Evolutionary conservation across 2,329 filamentous ascomycete genomes (phyloP).

Genomic region (Penicillium verrucosum): DNA sequence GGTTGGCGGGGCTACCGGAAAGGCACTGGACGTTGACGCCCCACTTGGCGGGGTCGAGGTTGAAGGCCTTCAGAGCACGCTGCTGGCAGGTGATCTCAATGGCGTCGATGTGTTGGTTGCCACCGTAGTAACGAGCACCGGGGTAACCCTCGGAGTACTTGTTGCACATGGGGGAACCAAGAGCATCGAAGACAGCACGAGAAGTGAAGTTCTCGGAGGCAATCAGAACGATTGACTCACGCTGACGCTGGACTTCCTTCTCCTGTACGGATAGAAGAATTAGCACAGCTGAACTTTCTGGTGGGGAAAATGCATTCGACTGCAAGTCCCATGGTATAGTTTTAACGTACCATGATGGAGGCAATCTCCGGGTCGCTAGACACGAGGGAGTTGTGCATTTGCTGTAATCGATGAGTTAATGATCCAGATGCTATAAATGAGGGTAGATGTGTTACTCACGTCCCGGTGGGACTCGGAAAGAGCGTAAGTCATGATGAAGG

Average conservation of each 20-base stretch:
- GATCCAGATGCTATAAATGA: conserved; percentile 12
- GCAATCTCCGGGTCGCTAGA: conserved; percentile 93
- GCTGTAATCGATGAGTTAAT: conserved; percentile 53
- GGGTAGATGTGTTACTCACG: conserved; percentile 44
- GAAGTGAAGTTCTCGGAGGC: conserved; percentile 99
- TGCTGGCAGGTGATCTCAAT: conserved; percentile 94
- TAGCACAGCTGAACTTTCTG: conserved; percentile 19
- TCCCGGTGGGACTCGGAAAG: conserved; percentile 65
- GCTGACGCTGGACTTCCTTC: conserved; percentile 92
- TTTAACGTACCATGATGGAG: conserved; percentile 80
- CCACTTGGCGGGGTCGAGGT: conserved; percentile 83
- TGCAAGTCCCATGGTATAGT: background rate
- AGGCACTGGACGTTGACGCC: conserved; percentile 98
- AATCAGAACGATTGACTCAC: conserved; percentile 97
- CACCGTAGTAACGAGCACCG: conserved; percentile 96
- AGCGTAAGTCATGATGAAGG: conserved; percentile 54
- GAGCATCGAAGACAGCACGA: conserved; percentile 93
- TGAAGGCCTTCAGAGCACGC: conserved; percentile 88
- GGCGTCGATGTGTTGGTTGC: conserved; percentile 97
- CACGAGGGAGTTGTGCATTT: conserved; percentile 92
- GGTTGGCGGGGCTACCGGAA: conserved; percentile 89
- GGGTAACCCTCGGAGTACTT: conserved; percentile 99
- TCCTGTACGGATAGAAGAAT: conserved; percentile 55
- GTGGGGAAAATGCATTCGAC: background rate
- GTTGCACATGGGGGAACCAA: conserved; percentile 94